Percentiles rank a stretch among this genome's conserved stretches.
Conservation (phyloP, 208 protist species). For the Balamuthia mandrillaris region DNA sequence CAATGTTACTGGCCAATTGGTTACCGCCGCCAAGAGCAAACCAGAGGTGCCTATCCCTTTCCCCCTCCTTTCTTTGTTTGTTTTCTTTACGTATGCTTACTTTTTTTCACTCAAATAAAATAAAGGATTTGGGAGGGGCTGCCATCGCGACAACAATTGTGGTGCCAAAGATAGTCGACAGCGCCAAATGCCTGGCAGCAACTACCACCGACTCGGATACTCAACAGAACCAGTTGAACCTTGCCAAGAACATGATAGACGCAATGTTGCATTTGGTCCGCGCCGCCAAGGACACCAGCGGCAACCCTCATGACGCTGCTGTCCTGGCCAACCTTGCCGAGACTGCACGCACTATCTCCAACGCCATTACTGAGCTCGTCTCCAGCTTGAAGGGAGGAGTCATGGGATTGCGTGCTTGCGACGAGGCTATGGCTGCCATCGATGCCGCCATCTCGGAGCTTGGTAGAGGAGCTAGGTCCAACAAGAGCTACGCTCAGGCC, state of each 20-base stretch:
- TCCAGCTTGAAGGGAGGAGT: slow-evolving; percentile 58
- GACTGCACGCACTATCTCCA: slow-evolving; percentile 45
- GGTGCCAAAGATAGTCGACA: slow-evolving; percentile 55
- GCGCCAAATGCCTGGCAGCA: slow-evolving; percentile 51
- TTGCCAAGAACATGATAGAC: slow-evolving; percentile 57
- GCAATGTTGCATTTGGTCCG: slow-evolving; percentile 60
- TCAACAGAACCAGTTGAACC: slow-evolving; percentile 51
- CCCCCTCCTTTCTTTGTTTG: not conserved
- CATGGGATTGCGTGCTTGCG: slow-evolving; percentile 58
- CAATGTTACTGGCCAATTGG: slow-evolving; percentile 20
- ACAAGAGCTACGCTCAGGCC: slow-evolving; percentile 53
- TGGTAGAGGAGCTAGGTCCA: slow-evolving; percentile 41
- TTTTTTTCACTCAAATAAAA: not conserved
- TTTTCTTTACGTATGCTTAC: not conserved
- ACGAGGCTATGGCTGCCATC: slow-evolving; percentile 54
- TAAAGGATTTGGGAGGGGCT: slow-evolving; percentile 33
- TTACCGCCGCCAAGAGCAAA: slow-evolving; percentile 41
- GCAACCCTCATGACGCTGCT: slow-evolving; percentile 33
- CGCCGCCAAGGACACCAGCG: slow-evolving; percentile 6
- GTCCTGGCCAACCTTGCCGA: slow-evolving; percentile 37
- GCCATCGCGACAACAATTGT: slow-evolving; percentile 51
- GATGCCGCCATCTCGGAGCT: slow-evolving; percentile 45
- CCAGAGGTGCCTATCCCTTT: not conserved
- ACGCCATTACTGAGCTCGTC: slow-evolving; percentile 54
- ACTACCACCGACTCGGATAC: slow-evolving; percentile 52